Conservation (phyloP, 2,329 filamentous ascomycete species). For the Metarhizium humberi region DNA sequence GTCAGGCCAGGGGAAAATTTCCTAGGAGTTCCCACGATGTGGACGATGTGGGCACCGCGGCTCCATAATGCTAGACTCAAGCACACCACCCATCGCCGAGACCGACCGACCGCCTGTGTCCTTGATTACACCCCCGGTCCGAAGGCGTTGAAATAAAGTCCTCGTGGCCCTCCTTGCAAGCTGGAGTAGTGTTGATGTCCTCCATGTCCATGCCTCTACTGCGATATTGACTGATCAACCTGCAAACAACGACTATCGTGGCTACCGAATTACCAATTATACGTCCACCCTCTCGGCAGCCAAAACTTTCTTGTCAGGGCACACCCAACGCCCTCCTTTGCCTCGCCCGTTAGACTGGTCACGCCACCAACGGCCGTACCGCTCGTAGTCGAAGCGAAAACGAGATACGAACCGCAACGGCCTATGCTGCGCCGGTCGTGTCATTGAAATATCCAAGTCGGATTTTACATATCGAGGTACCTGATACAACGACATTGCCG, state of each 20-base stretch:
- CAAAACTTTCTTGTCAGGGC: neutral
- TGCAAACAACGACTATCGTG: neutral
- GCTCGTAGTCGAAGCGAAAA: neutral
- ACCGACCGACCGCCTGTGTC: constrained; percentile 4
- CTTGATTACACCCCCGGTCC: neutral
- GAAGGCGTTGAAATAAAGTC: neutral
- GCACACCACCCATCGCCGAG: constrained; percentile 3
- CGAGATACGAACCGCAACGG: neutral
- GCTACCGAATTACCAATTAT: neutral
- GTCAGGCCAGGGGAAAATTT: constrained; percentile 8
- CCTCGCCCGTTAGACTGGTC: neutral
- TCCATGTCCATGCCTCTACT: neutral
- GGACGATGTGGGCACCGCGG: constrained; percentile 7
- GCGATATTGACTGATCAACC: neutral
- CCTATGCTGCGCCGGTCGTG: neutral
- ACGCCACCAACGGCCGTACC: neutral
- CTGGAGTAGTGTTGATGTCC: neutral
- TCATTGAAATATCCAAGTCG: too few species aligned
- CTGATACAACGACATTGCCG: neutral
- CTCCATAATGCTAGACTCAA: constrained; percentile 5
- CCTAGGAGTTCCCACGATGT: constrained; percentile 7
- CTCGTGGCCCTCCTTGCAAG: neutral
- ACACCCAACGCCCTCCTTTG: neutral
- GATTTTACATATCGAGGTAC: neutral
- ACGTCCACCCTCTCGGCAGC: neutral